A percentile compares a stretch with the other conserved stretches of the same genome.
These are phyloP conservation scores for Tolypocladium pustulatum DNA, from an alignment of 2,329 filamentous ascomycete species.

Conservation along the genomic window DNA sequence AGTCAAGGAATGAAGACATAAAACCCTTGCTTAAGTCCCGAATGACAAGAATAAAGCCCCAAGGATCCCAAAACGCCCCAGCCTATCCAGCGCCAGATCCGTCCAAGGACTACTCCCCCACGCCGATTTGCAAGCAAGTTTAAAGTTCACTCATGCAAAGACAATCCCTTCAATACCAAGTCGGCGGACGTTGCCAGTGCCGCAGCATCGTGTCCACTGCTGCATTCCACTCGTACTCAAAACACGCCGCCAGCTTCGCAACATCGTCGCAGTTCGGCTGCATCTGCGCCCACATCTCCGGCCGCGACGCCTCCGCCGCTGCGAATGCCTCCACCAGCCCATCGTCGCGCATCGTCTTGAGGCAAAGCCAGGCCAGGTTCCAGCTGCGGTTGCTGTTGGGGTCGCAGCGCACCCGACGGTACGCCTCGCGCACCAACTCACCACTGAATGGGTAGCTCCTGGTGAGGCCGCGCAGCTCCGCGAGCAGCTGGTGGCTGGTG, in stretches of 20 bases:
- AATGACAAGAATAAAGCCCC: not conserved
- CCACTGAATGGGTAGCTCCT: conserved; percentile 57
- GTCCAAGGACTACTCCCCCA: too few relatives aligned
- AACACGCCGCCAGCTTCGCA: conserved; percentile 48
- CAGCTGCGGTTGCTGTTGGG: conserved; percentile 59
- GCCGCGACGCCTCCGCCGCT: conserved; percentile 46
- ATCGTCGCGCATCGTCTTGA: conserved; percentile 54
- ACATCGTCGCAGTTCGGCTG: conserved; percentile 45
- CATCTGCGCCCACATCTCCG: conserved; percentile 59
- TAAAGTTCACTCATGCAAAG: not conserved
- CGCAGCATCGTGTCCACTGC: conserved; percentile 56
- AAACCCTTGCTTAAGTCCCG: not conserved
- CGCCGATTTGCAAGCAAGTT: not conserved
- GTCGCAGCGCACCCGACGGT: conserved; percentile 51
- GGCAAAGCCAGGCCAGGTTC: conserved; percentile 66
- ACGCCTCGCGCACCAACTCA: conserved; percentile 55
- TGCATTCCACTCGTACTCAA: conserved; percentile 55
- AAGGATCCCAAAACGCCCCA: not conserved
- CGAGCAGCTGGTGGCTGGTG: conserved; percentile 56
- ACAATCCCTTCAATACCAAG: conserved; percentile 31
- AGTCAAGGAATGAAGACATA: not conserved
- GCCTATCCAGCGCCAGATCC: not conserved
- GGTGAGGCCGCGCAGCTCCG: conserved; percentile 59
- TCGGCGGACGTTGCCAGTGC: conserved; percentile 56
- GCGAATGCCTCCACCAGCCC: conserved; percentile 53